Evolutionary conservation across 2,329 filamentous ascomycete species (phyloP), one percentile per base, ranked within the genome.

Genomic region (Alternaria gaisen): DNA sequence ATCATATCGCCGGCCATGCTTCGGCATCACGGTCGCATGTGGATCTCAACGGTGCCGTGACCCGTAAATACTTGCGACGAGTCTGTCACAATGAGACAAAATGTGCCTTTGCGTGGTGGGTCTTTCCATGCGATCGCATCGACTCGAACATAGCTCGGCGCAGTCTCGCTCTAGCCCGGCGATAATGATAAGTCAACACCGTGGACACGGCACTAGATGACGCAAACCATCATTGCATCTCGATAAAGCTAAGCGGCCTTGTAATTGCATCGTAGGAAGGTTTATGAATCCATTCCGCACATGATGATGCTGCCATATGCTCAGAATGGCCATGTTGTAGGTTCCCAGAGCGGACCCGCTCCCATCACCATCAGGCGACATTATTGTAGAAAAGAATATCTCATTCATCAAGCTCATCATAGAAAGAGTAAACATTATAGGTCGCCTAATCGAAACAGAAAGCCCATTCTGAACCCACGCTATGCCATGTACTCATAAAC

Each of bases 1-100:
- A 60, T 60, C 46, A 46, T 46, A 46, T 48, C 53, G 53, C 41
- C 57, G 57, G 52, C 53, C 57, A 56, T 56, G 57, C 28, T 46
- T 60, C 57, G 57, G 53, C 57, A 60, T 50, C 52, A 38, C n/a
- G 9, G 32, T 41, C 26, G 18, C 42, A 10, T 40, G 57, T 59
- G 57, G 57, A 38, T 16, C 57, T 11, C 46, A 51, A 51, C 40
- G 36, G 52, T 56, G 52, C 57, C 51, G 57, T 18, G 52, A 60
- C 44, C 44, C 57, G 40, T 50, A 41, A 34, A 41, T 52, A 38
- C 20, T 10, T 38, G 6, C 24, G 24, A 46, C 18, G 26, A 20
- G 28, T 22, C 32, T 40, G 38, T 32, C 56, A 28, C 32, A 22
- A 58, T 46, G 24, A 47, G 56, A 44, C 34, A 42, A 58, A 32